Evolutionary conservation across 2,329 filamentous ascomycete species (phyloP).

Genomic region (Tolypocladium endophyticum): DNA sequence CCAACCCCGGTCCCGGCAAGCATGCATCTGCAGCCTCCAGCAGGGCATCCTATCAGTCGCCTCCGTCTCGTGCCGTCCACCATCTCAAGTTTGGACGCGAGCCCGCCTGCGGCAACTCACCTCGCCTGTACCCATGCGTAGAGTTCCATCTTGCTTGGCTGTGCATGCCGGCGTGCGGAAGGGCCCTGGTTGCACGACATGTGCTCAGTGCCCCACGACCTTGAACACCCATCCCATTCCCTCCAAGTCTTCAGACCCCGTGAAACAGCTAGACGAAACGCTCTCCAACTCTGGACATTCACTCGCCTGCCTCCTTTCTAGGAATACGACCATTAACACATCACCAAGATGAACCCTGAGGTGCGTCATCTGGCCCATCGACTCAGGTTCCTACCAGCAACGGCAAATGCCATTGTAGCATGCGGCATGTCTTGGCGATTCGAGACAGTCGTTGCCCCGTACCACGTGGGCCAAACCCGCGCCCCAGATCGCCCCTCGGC

Average conservation of each 20-base stretch:
- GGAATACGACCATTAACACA: too few species aligned
- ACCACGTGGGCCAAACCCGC: too few species aligned
- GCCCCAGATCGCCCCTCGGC: too few species aligned
- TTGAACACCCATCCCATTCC: neutral
- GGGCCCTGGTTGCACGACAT: neutral
- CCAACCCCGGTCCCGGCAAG: neutral
- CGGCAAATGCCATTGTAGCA: too few species aligned
- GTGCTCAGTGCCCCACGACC: neutral
- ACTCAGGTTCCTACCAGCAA: too few species aligned
- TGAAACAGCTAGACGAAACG: neutral
- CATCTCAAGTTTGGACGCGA: neutral
- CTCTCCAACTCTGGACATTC: neutral
- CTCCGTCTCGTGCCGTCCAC: neutral
- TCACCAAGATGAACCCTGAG: too few species aligned
- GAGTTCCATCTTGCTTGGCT: neutral
- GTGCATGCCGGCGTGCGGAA: neutral
- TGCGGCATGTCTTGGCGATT: too few species aligned
- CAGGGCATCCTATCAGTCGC: neutral
- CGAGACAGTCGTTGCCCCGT: too few species aligned
- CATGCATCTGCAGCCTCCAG: neutral
- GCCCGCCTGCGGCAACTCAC: neutral
- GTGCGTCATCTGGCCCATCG: too few species aligned
- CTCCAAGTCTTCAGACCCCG: neutral
- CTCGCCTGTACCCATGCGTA: neutral
- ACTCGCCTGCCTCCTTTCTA: too few species aligned